Base-by-base conservation (phyloP, 208 protist genomes). In the Jaenimonas drosophilae region DNA sequence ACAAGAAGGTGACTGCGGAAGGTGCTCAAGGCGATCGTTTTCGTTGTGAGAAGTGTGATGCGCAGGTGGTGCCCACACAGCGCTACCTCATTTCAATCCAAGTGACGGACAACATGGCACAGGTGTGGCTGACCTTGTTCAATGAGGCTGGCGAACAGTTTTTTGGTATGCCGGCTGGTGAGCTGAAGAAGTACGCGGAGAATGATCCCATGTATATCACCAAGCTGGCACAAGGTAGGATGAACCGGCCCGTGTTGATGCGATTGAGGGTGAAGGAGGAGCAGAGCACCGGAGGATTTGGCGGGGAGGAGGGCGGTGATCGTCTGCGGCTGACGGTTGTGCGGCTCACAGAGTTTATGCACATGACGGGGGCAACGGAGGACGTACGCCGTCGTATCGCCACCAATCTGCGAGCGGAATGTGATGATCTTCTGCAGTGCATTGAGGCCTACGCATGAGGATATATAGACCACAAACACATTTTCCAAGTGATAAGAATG, bases 121-220 rank as follows among this genome's bases (percentile, higher is more conserved):
- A 90, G 70, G 68, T 69, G 69, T 94, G 87, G 87, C 62, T 94
- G 27, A 94, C 87, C n/a, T 53, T 91, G 9, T 94, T 94, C 54
- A 89, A 94, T 53, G 87, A 94, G 49, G 66, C 82, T 2, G 87
- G 79, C 26, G 50, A 77, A 1, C 79, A 91, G 46, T 91, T 94
- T 60, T 91, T 89, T 49, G 87, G 87, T 11, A 88, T 91, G 72
- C 30, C 70, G 19, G 87, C 87, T 19, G 25, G 64, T 20, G 82
- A 94, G 67, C 69, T 94, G 31, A 94, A 91, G 59, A 63, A 64
- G 36, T 56, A 65, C 17, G 52, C 72, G 12, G 80, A 88, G 71
- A 61, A 73, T 40, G 87, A 94, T 51, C 64, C 76, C 26, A 72
- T 71, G 46, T 88, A 75, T 59, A 63, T 94, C 19, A 74, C 82